Conservation (phyloP, 768 basidiomycete genomes). For the Trametes elegans region DNA sequence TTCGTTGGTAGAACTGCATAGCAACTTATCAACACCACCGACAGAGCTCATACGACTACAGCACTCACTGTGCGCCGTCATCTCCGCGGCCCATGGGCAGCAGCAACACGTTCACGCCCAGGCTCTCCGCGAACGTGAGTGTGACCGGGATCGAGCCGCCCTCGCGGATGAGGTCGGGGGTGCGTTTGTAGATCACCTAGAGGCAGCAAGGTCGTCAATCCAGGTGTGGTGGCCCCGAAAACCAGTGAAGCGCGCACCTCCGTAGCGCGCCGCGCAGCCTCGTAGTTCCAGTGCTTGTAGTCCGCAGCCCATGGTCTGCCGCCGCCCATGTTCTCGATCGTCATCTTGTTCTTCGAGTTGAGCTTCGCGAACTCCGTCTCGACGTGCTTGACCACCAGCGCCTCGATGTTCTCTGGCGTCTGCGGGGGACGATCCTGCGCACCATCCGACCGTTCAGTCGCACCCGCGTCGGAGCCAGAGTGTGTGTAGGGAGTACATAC, state of each 20-base stretch:
- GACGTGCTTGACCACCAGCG: constrained; percentile 69
- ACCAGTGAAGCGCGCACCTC: too few species aligned
- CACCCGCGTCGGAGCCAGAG: neutral
- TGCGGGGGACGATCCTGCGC: constrained; percentile 80
- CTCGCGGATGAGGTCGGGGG: constrained; percentile 83
- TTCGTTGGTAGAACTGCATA: constrained; percentile 82
- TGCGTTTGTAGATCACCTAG: constrained; percentile 59
- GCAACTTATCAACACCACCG: neutral
- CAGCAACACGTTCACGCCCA: constrained; percentile 84
- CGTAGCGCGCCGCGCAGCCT: constrained; percentile 83
- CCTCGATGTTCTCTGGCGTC: constrained; percentile 67
- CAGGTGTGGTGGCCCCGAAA: too few species aligned
- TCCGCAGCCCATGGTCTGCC: constrained; percentile 94
- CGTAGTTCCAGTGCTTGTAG: constrained; percentile 88
- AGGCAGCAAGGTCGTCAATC: neutral
- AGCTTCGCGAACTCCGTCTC: constrained; percentile 84
- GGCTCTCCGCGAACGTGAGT: constrained; percentile 86
- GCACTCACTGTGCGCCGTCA: constrained; percentile 86
- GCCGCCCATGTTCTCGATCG: constrained; percentile 68
- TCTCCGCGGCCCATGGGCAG: constrained; percentile 94
- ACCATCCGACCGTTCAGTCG: neutral
- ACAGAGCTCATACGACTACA: neutral
- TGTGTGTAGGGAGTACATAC: constrained; percentile 28
- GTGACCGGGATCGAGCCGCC: constrained; percentile 96
- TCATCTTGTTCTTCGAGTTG: constrained; percentile 78